Evolutionary conservation across 148 eudicot genomes (phyloP), one percentile per base, ranked within the genome.

Genomic region (Persicaria tinctoria): DNA sequence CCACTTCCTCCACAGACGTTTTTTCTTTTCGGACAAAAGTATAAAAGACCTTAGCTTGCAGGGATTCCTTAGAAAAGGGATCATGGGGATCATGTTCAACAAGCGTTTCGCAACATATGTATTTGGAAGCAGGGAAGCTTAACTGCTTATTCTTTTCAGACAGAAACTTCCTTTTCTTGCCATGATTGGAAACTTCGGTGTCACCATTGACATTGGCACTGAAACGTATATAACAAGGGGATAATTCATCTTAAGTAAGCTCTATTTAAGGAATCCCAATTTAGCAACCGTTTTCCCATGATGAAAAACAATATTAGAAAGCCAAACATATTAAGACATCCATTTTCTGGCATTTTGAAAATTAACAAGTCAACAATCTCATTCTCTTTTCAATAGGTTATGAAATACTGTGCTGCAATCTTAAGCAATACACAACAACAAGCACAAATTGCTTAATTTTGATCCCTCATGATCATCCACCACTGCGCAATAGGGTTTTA

Each of bases 91-190:
- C 66, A 20, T 59, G 66, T 23, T 59, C 66, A 59, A 59, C 23
- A 1, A 59, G 66, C 41, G 66, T 23, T 59, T 59, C 66, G 38
- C 12, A 59, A 38, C 66, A 59, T 59, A 59, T 59, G 66, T 59
- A 59, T 59, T 59, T 59, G 38, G 38, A 17, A 8, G 66, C 66
- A 5, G 41, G 66, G 66, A 38, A 59, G 38, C 12, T 23, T 2
- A 59, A 59, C 32, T 59, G 38, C 38, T 59, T 38, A 3, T 20
- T 59, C 2, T 5, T 2, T 59, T 59, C 70, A 38, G 47, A 46
- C 17, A 38, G 46, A 64, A 64, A 64, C 70, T 64, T 64, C 47
- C 70, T 64, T 32, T 64, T 64, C 10, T 64, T 64, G 47, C 17
- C 2, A 32, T 4, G 70, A 4, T 17, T 64, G 17, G 41, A 3